Evolutionary conservation across 2,329 filamentous ascomycete genomes (phyloP).

Genomic region (Xylariaceae sp.): DNA sequence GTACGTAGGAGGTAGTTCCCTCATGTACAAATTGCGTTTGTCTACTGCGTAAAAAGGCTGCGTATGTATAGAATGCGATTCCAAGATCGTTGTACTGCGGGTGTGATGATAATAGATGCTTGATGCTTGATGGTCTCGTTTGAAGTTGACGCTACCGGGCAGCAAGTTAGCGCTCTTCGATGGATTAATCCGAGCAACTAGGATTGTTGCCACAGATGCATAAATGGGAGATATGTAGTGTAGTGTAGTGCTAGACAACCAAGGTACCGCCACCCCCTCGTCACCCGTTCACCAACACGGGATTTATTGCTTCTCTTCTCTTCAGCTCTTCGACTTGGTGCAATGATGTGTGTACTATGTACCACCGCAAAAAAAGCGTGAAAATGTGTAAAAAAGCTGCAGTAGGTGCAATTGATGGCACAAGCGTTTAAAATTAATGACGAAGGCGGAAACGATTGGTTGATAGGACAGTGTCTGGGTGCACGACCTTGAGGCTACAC

Average conservation of each 20-base stretch:
- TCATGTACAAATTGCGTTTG: neutral
- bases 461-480: constrained; percentile 1
- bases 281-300: neutral
- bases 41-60: neutral
- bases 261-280: neutral
- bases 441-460: constrained; percentile 5
- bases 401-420: constrained; percentile 2
- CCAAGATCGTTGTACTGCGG: no score
- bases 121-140: no score
- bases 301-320: neutral
- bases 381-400: constrained; percentile 1
- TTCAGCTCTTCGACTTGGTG: neutral
- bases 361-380: no score
- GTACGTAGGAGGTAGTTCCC: neutral
- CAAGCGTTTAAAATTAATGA: constrained; percentile 12
- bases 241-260: no score
- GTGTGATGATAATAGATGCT: no score
- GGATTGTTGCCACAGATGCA: no score
- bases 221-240: no score
- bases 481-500: no score
- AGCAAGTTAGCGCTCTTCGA: no score
- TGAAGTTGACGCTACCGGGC: no score
- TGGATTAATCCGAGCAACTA: no score
- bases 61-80: neutral
- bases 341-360: neutral